phyloP scores from a whole-genome alignment of 257 asterid species.

The Salvia miltiorrhiza region DNA sequence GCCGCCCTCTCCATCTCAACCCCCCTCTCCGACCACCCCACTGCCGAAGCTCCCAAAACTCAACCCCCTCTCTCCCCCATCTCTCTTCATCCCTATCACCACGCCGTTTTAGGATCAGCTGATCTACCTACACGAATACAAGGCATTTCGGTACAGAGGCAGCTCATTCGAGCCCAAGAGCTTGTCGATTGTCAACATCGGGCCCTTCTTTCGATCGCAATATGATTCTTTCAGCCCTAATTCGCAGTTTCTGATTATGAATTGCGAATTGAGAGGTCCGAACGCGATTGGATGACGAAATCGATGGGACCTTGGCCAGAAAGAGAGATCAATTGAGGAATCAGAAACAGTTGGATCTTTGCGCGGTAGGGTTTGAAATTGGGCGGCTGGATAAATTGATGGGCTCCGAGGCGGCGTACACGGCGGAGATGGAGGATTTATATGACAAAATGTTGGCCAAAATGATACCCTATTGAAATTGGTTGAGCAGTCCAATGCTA shows the following conservation, averaged over 20 bases:
- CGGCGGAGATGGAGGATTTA: conserved; percentile 70
- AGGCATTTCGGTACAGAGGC: conserved; percentile 50
- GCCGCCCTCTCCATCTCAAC: conserved; percentile 46
- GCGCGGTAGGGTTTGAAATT: conserved; percentile 67
- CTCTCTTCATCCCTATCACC: conserved; percentile 67
- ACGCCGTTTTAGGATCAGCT: conserved; percentile 76
- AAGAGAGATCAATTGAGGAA: conserved; percentile 34
- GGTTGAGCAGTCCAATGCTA: conserved; percentile 67
- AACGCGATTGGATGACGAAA: conserved; percentile 61
- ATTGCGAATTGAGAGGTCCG: conserved; percentile 42
- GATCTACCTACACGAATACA: no score
- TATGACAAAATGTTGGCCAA: conserved; percentile 76
- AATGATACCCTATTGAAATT: conserved; percentile 55
- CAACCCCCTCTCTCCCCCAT: conserved; percentile 55
- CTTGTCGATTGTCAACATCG: conserved; percentile 60
- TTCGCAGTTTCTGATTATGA: conserved; percentile 60
- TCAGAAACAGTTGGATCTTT: conserved; percentile 57
- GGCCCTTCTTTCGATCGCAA: conserved; percentile 77
- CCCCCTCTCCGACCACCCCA: conserved; percentile 36
- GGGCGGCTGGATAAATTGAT: no score
- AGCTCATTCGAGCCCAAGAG: conserved; percentile 59
- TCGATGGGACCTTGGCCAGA: conserved; percentile 27
- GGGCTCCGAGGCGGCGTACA: no score
- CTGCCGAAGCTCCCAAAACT: no score
- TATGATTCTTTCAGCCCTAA: conserved; percentile 68